A percentile compares a stretch with the other conserved stretches of the same genome.
These are phyloP conservation scores for Solanum bulbocastanum DNA, from an alignment of 257 asterid species.

Conservation along the genomic window DNA sequence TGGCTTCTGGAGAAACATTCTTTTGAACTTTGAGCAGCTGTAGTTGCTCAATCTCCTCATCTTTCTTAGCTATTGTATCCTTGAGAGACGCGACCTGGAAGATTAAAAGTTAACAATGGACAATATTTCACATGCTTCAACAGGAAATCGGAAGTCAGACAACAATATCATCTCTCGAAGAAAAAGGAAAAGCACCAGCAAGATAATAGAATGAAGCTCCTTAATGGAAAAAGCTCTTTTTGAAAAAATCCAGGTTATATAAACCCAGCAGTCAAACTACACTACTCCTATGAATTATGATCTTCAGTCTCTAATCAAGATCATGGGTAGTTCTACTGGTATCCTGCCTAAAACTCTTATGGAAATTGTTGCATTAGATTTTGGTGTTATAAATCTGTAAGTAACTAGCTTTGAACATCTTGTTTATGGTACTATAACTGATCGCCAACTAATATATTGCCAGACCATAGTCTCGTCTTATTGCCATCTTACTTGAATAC, in stretches of 20 bases:
- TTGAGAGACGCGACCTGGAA: conserved; percentile 75
- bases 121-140: background rate
- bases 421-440: background rate
- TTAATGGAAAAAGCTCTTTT: background rate
- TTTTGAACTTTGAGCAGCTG: conserved; percentile 40
- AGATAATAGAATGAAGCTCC: background rate
- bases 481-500: background rate
- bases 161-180: background rate
- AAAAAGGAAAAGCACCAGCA: background rate
- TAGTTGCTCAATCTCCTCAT: conserved; percentile 69
- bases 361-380: background rate
- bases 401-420: background rate
- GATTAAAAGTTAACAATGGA: background rate
- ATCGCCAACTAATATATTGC: background rate
- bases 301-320: background rate
- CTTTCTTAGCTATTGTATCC: conserved; percentile 76
- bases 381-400: background rate
- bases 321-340: background rate
- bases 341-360: background rate
- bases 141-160: background rate
- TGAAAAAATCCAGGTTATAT: background rate
- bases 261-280: background rate
- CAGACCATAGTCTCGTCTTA: background rate
- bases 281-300: background rate
- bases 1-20: conserved; percentile 11